Evolutionary conservation across 768 basidiomycete genomes (phyloP).

Genomic region (Mycena venus): DNA sequence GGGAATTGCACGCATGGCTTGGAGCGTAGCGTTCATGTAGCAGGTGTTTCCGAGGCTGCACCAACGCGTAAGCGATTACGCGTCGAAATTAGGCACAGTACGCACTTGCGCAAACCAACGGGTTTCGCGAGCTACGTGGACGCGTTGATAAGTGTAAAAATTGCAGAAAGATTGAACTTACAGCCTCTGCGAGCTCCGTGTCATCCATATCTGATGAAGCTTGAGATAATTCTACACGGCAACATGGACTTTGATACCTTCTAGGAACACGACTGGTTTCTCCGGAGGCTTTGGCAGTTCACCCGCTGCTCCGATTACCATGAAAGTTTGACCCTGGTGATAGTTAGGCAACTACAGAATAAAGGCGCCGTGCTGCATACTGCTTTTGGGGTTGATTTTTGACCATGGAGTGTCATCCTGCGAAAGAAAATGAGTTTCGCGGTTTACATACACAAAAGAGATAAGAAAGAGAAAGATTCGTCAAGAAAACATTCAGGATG

Average conservation of each 20-base stretch:
- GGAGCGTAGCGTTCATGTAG: conserved; percentile 97
- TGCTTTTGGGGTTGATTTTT: conserved; percentile 85
- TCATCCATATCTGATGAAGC: conserved; percentile 83
- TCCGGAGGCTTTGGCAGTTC: conserved; percentile 91
- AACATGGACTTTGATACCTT: conserved; percentile 62
- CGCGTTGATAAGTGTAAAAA: conserved; percentile 18
- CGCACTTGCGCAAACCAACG: conserved; percentile 84
- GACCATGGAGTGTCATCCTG: conserved; percentile 91
- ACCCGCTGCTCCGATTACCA: conserved; percentile 94
- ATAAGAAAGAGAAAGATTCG: background rate
- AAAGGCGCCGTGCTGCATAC: conserved; percentile 56
- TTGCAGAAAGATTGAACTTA: conserved; percentile 54
- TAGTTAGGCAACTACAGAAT: background rate
- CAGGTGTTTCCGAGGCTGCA: conserved; percentile 91
- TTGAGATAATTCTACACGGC: background rate
- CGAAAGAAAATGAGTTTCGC: conserved; percentile 11
- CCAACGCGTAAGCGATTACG: background rate
- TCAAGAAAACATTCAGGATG: background rate
- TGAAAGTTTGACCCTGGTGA: conserved; percentile 86
- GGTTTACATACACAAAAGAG: background rate
- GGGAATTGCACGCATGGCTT: conserved; percentile 93
- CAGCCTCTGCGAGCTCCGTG: conserved; percentile 81
- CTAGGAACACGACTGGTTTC: conserved; percentile 85
- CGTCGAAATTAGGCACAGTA: background rate
- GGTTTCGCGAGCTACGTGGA: conserved; percentile 76